Evolutionary conservation across 192 early-diverging fungal genomes (phyloP), one percentile per base, ranked within the genome.

Genomic region (Coemansia sp.): DNA sequence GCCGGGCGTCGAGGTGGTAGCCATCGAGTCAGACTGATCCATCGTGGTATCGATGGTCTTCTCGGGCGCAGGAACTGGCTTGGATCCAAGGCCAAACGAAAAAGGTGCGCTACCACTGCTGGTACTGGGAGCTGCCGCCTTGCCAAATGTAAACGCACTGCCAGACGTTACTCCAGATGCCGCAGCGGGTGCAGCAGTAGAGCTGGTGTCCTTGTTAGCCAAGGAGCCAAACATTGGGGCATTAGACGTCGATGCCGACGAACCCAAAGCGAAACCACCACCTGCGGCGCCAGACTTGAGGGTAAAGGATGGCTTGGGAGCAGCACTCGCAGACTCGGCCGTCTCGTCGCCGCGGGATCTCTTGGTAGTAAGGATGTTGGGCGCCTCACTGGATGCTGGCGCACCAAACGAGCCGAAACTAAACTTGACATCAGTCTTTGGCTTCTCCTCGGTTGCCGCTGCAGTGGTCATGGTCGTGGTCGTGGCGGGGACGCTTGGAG

Each of bases 41-140:
- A 40, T 67, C 11, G 74, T 77, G 45, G 72, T 51, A 36, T 81
- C 78, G 10, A 81, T 42, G 1, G 67, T 67, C 67, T 75, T 81
- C 29, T 37, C 45, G 0, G 78, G 78, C 7, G 63, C 57, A 2
- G 67, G 44, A 37, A 41, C 33, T 7, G 57, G 31, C 16, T 56
- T 68, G 34, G 51, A 34, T 5, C 37, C 34, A 35, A 60, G 36
- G 6, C 70, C 67, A 64, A 72, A 74, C 17, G 66, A 63, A 19
- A 69, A 54, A 1, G 59, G 16, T 6, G 53, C 31, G 21, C 48
- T 24, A 27, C 19, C 21, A 33, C 31, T 16, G 13, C 54, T 34
- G 6, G 16, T 34, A 33, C 64, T 41, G 45, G 50, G 57, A 27
- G 64, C 8, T 3, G 59, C 24, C 17, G 60, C 19, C 2, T 36